Base-by-base conservation (phyloP, 164 flowering plant species). In the Magnolia officinalis region DNA sequence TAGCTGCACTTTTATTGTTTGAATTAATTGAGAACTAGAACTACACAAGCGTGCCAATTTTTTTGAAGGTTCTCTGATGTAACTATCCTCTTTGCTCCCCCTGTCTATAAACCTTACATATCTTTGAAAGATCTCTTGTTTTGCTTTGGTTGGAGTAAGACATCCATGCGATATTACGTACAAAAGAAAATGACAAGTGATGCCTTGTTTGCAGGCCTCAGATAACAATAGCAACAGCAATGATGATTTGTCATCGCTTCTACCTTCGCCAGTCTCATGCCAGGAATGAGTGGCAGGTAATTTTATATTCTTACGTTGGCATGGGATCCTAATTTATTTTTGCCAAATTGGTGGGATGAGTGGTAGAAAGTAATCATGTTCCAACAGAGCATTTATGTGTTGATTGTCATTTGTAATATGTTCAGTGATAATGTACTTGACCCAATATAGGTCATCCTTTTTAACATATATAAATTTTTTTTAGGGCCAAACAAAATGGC, bases 171-270 rank as follows among this genome's bases (percentile, higher is more conserved):
- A 19, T n/a, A 72, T 18, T 6, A 23, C 51, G 37, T 68, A 20
- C 4, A 24, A 24, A 31, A 63, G 31, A 20, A 45, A 71, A 18
- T 70, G 58, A 76, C 72, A 26, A 37, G 31, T 76, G 65, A 10
- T 72, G 16, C 8, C 21, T 74, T n/a, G 67, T 75, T 61, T 84
- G 77, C 91, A 91, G 92, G 76, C 88, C 91, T 10, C 90, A 86
- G 74, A 74, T 83, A 66, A 85, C 89, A 67, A 89, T 89, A 67
- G 90, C 90, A 10, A 80, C 87, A 72, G 88, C 91, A 67, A 84
- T 87, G 81, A 74, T 91, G 82, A 80, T 91, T 63, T 89, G 92
- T 80, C 96, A 90, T 78, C 89, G 91, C 67, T 90, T 90, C 77
- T 91, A 77, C 76, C 78, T 89, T 83, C 85, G 81, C 21, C 93